Percentiles rank a stretch among this genome's conserved stretches.
Conservation (phyloP, 495 filamentous ascomycete genomes). For the Penicillium maclennaniae region DNA sequence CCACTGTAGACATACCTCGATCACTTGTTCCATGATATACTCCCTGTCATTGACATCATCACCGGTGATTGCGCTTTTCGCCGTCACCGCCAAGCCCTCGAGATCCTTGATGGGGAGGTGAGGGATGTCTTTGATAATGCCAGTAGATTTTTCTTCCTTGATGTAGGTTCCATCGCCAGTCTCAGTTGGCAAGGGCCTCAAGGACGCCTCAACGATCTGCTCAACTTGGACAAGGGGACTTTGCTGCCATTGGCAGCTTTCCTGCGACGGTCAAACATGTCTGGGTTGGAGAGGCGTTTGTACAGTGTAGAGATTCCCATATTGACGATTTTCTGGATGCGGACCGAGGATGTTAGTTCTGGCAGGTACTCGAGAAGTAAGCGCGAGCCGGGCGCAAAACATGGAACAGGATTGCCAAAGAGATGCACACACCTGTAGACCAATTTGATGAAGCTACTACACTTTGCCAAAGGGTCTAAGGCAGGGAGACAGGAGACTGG, state of each 20-base stretch:
- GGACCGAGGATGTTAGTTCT: not conserved
- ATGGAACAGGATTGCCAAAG: not conserved
- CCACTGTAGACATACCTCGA: conserved; percentile 32
- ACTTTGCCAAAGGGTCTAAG: not conserved
- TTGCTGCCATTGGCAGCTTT: conserved; percentile 21
- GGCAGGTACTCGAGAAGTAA: not conserved
- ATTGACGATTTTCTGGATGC: not conserved
- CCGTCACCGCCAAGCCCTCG: conserved; percentile 43
- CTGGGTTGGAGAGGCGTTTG: not conserved
- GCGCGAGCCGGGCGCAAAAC: not conserved
- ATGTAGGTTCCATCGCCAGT: conserved; percentile 59
- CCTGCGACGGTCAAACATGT: conserved; percentile 24
- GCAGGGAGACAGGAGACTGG: not conserved
- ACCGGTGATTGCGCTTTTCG: conserved; percentile 68
- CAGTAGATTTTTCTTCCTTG: conserved; percentile 27
- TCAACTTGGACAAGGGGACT: conserved; percentile 48
- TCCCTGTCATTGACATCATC: conserved; percentile 83
- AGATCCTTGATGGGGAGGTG: conserved; percentile 40
- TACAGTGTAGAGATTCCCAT: conserved; percentile 1
- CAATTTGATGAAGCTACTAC: not conserved
- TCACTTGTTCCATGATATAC: conserved; percentile 55
- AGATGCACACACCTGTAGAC: not conserved
- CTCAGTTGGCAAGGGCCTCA: conserved; percentile 59
- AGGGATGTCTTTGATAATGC: conserved; percentile 35
- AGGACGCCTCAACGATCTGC: conserved; percentile 53